phyloP scores from a whole-genome alignment of 2,329 filamentous ascomycete genomes.

The Colletotrichum sp. region DNA sequence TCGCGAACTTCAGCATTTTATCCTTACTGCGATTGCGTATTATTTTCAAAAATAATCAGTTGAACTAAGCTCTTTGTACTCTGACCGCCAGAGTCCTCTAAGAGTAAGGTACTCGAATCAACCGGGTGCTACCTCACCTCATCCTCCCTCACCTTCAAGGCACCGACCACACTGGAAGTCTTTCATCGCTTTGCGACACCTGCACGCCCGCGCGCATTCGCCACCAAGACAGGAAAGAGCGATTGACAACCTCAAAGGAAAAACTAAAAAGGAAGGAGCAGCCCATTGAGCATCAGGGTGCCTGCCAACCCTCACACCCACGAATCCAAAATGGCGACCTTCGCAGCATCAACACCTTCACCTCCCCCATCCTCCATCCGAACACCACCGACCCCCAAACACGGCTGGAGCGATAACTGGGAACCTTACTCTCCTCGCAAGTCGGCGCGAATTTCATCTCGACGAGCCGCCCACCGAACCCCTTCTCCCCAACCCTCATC shows the following conservation, averaged over 20 bases:
- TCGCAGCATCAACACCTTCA: conserved; percentile 62
- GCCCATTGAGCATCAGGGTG: neutral
- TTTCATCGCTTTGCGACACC: neutral
- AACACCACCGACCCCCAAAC: conserved; percentile 72
- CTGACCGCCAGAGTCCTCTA: neutral
- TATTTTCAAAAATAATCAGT: neutral
- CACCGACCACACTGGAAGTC: neutral
- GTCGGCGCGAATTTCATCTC: conserved; percentile 67
- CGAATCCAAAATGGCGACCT: conserved; percentile 18
- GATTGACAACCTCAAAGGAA: neutral
- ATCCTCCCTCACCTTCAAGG: neutral
- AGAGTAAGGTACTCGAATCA: neutral
- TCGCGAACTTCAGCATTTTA: neutral
- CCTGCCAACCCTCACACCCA: conserved; percentile 1
- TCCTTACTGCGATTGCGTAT: neutral
- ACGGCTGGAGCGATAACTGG: conserved; percentile 72
- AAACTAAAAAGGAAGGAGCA: conserved; percentile 1
- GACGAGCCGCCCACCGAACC: conserved; percentile 57
- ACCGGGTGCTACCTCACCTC: neutral
- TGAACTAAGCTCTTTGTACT: neutral
- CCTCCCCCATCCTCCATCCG: conserved; percentile 63
- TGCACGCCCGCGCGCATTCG: neutral
- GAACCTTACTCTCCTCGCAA: conserved; percentile 77
- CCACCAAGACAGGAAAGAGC: neutral
- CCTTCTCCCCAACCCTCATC: conserved; percentile 54